Percentiles rank a stretch among this genome's conserved stretches.
phyloP scores from a whole-genome alignment of 140 eudicot genomes.

The Stevia rebaudiana region DNA sequence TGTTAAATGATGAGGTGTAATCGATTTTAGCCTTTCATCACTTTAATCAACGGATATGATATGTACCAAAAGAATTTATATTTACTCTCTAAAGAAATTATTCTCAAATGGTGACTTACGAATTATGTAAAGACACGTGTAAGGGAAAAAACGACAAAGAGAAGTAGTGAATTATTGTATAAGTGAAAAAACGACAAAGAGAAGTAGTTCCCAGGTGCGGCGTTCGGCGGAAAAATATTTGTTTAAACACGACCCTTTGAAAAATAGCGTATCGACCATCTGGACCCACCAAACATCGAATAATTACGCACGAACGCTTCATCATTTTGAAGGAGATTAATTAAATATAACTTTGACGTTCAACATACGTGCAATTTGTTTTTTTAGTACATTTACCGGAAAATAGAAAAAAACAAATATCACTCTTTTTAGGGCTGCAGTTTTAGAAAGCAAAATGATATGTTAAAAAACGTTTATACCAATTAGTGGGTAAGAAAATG shows the following conservation, averaged over 20 bases:
- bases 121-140: too few relatives aligned
- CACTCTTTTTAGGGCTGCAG: background rate
- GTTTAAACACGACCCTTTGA: conserved; percentile 20
- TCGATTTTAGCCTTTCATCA: too few relatives aligned
- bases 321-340: background rate
- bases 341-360: background rate
- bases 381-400: too few relatives aligned
- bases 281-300: conserved; percentile 31
- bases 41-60: too few relatives aligned
- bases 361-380: too few relatives aligned
- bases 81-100: too few relatives aligned
- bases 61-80: too few relatives aligned
- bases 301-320: conserved; percentile 23
- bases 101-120: conserved; percentile 1
- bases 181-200: conserved; percentile 31
- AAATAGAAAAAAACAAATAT: too few relatives aligned
- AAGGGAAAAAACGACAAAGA: conserved; percentile 30
- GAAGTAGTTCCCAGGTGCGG: conserved; percentile 82
- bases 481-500: too few relatives aligned
- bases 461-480: background rate
- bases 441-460: background rate
- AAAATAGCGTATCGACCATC: conserved; percentile 14
- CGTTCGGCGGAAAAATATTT: conserved; percentile 86
- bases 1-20: too few relatives aligned
- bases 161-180: conserved; percentile 18